Evolutionary conservation across 1,139 yeast species (phyloP), one percentile per base, ranked within the genome.

Genomic region (Ogataea hybrid): DNA sequence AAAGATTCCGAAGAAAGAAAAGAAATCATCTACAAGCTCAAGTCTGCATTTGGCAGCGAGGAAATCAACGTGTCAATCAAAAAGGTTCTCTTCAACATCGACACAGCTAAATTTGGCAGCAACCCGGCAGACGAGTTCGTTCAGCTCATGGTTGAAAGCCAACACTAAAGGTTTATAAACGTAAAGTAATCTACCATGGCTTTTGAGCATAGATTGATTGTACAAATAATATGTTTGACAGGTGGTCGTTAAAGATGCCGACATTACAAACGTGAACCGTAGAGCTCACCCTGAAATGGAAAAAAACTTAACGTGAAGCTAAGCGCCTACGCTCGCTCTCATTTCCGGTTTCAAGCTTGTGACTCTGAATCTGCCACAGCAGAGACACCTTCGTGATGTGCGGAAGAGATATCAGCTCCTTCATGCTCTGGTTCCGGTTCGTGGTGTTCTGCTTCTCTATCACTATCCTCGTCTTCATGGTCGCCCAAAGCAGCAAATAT

Each of bases 81-180:
- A 69, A 81, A 80, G 51, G 81, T 86, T 35, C 70, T 92, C 53
- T 85, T 86, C 56, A 88, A 85, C 49, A 81, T 92, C 57, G 94
- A 88, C 73, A 84, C 88, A 16, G 86, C 90, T 34, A 78, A 74
- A 58, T 83, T 81, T 61, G 80, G 83, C 39, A 74, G 73, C 34
- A 77, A 81, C 48, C 82, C 81, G 21, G 79, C 74, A 6, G 76
- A 75, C 52, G 87, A 81, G 44, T 77, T 83, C 41, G 81, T 83
- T 28, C 79, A 75, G 46, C 52, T 75, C 50, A 70, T 74, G 55
- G 59, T 59, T 62, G 60, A 62, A 38, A 51, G 54, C 21, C 57
- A 56, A 32, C 49, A 41, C 14, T 28, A 28, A 21, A 23, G 12
- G 34, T 12, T 31, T 25, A 37, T 20, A 32, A 30, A 32, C 18